A percentile compares a stretch with the other conserved stretches of the same genome.
phyloP scores from a whole-genome alignment of 2,329 filamentous ascomycete species.

The Hypoxylon rubiginosum region DNA sequence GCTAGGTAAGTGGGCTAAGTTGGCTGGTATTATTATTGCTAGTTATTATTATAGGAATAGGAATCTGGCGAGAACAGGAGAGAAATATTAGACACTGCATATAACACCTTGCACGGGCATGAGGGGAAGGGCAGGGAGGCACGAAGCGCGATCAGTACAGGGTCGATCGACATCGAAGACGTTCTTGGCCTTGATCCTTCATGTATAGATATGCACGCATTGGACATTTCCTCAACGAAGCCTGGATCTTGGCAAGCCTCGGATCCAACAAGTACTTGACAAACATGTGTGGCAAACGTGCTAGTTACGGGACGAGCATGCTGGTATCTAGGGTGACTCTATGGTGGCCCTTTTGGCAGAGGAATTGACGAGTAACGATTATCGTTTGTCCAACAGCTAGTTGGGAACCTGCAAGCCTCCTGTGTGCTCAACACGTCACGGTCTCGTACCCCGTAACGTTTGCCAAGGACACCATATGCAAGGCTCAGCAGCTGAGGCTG shows the following conservation, averaged over 20 bases:
- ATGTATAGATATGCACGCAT: neutral
- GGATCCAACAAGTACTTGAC: neutral
- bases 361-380: constrained; percentile 2
- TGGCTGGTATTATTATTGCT: constrained; percentile 17
- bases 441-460: neutral
- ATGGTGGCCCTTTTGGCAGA: neutral
- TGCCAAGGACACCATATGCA: neutral
- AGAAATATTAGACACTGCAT: neutral
- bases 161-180: neutral
- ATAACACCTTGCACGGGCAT: neutral
- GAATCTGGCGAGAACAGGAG: constrained; percentile 2
- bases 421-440: neutral
- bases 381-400: neutral
- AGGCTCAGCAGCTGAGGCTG: constrained; percentile 30
- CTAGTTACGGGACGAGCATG: neutral
- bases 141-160: neutral
- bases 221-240: neutral
- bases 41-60: too few relatives aligned
- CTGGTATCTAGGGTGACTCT: neutral
- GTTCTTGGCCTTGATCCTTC: neutral
- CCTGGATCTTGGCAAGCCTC: constrained; percentile 30
- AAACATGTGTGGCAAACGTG: neutral
- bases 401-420: constrained; percentile 4
- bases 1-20: constrained; percentile 35
- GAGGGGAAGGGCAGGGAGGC: neutral